Evolutionary conservation across 2,329 filamentous ascomycete species (phyloP), one percentile per base, ranked within the genome.

Genomic region (Colletotrichum spaethianum): DNA sequence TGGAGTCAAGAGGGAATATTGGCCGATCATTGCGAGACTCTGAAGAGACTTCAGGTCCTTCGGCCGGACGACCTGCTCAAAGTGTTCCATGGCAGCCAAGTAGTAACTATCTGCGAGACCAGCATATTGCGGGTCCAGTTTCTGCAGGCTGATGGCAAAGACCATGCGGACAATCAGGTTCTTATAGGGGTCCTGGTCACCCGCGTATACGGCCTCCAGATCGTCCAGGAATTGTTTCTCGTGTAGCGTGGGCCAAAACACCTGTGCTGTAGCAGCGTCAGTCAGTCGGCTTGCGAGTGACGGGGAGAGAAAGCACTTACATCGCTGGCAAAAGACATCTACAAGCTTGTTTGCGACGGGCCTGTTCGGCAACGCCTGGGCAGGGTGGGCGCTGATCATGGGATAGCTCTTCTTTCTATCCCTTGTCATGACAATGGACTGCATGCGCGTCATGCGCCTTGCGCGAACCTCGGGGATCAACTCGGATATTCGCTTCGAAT

Each of bases 91-190:
- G 6, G 96, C 96, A 31, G 95, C 93, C 28, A 98, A 88, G 78
- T 98, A 98, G 83, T 97, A 98, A 79, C 94, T 95, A 82, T 98
- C 96, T 38, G 96, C 96, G 36, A 98, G 86, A 31, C 95, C 95
- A n/a, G 95, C 95, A 81, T 96, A 98, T 75, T 94, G 92, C 0
- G 92, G 90, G 79, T 95, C 94, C 77, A 98, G 88, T 81, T 97
- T 98, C 82, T 98, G 96, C 82, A 98, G 89, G 80, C 94, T 96
- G 78, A 98, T 97, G 38, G 96, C 96, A 78, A 98, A 91, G 64
- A 98, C 94, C 90, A 98, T 95, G 70, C 94, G 92, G 62, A 97
- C 85, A 55, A 96, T 90, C 77, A 98, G 98, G 77, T 96, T 95
- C 79, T 95, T 92, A 80, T 95, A 96, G 0, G 94, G 88, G 76